Evolutionary conservation across 495 filamentous ascomycete species (phyloP).

Genomic region (Neurospora sublineolata): DNA sequence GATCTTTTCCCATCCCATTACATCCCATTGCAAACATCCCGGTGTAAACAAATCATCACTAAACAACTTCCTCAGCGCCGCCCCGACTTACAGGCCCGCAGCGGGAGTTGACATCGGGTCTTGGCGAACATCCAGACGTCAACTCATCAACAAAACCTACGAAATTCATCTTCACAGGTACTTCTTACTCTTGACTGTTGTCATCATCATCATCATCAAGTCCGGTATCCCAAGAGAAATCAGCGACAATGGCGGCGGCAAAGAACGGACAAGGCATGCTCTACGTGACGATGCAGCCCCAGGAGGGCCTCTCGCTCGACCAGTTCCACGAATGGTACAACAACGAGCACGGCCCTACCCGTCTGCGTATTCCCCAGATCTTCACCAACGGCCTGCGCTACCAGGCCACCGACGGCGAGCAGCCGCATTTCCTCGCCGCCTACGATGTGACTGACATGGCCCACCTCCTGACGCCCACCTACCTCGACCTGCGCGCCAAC

Average conservation of each 20-base stretch:
- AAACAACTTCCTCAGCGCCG: neutral
- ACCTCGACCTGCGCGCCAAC: conserved; percentile 56
- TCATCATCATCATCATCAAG: neutral
- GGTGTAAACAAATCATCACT: neutral
- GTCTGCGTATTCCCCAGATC: conserved; percentile 58
- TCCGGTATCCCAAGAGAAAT: neutral
- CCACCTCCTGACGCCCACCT: conserved; percentile 52
- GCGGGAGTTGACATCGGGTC: neutral
- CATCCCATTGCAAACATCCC: neutral
- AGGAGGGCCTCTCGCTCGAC: conserved; percentile 45
- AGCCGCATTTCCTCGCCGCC: conserved; percentile 61
- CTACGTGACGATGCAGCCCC: conserved; percentile 70
- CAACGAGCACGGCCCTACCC: conserved; percentile 72
- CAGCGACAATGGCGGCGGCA: conserved; percentile 14
- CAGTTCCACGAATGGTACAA: conserved; percentile 89
- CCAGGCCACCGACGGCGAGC: conserved; percentile 47
- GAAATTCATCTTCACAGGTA: neutral
- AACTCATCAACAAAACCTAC: neutral
- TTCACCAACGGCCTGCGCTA: conserved; percentile 68
- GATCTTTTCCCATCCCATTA: neutral
- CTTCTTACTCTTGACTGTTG: neutral
- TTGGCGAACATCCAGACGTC: neutral
- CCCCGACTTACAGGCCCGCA: neutral
- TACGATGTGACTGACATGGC: conserved; percentile 72
- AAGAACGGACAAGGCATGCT: conserved; percentile 46